Base-by-base conservation (phyloP, 2,329 filamentous ascomycete genomes). In the Epichloe glyceriae region DNA sequence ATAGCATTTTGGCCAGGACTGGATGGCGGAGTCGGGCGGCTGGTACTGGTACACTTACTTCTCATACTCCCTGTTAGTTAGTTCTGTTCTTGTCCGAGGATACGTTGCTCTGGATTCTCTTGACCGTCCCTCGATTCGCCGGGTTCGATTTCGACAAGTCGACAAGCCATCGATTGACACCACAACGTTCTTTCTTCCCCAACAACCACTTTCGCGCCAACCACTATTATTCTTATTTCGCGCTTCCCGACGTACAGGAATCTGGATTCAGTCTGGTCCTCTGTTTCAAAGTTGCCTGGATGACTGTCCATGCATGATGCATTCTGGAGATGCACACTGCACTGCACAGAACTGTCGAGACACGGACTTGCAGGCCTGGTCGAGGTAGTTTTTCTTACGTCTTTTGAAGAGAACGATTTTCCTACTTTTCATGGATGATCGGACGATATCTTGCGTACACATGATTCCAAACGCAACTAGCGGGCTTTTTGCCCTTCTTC, bases 1-100 rank as follows among this genome's bases (percentile, higher is more conserved):
- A 56, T 60, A 64, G 61, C 64, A 61, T 51, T 64, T 62, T 62
- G 60, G 59, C 58, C 60, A 57, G 60, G 60, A 56, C 56, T 59
- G 64, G 57, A 67, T 69, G 70, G 67, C 69, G 66, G 67, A 67
- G 67, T 67, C 65, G 57, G 54, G 54, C 46, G 59, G 56, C 55
- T 26, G 26, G 26, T 26, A 26, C 26, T 59, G 45, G 56, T 52
- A 51, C 52, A 55, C 49, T 54, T 58, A 42, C 50, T 51, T 40
- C 53, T 44, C 46, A 52, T 54, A 4, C 33, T 46, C 43, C 47
- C 38, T 47, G 33, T 45, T 35, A 4, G 51, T 46, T 43, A 30
- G 42, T 38, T 46, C 41, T 52, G 17, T 22, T 17, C 35, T 45
- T 50, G 22, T 47, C 26, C 15, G 6, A 20, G 46, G 47, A 50